Evolutionary conservation across 2,329 filamentous ascomycete species (phyloP), one percentile per base, ranked within the genome.

Genomic region (Sarocladium strictum): DNA sequence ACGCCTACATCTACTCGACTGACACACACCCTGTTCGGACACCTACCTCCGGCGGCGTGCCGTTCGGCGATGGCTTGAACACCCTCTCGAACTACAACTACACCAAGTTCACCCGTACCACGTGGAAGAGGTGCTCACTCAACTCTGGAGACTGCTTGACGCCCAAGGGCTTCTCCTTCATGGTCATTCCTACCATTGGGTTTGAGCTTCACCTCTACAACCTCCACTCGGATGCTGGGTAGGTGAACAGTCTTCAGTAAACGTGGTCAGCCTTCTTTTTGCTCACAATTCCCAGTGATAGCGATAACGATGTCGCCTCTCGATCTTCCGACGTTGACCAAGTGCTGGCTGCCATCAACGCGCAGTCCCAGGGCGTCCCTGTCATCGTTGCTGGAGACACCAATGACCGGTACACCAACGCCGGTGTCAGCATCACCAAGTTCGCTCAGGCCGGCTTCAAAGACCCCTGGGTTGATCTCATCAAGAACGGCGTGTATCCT

Each of bases 81-180:
- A 81, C 81, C 0, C 64, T 87, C 41, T 74, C 83, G 58, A 83
- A 80, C 61, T 81, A 75, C 59, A 63, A 76, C 58, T 87, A 77
- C 74, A 66, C 78, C 6, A 74, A 78, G 57, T 80, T 82, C 59
- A 68, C 72, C 41, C 78, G 84, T 14, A 69, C 76, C 50, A 81
- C 83, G 62, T 88, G 85, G 83, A 66, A 73, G 23, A 70, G 64
- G 2, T 86, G 84, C 68, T 81, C 78, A 56, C 66, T 80, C 62
- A 75, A 75, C 33, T 80, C 78, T 0, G 75, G 74, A 0, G 85
- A 88, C 65, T 87, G 85, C 63, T 69, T 87, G 58, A 87, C 84
- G 1, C 85, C 83, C 21, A 88, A 88, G 67, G 85, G 85, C 14
- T 87, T 86, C 65, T 86, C 83, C 1, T 82, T 83, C 49, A 86